Evolutionary conservation across 2,329 filamentous ascomycete genomes (phyloP), one percentile per base, ranked within the genome.

Genomic region (Penicillium sp.): DNA sequence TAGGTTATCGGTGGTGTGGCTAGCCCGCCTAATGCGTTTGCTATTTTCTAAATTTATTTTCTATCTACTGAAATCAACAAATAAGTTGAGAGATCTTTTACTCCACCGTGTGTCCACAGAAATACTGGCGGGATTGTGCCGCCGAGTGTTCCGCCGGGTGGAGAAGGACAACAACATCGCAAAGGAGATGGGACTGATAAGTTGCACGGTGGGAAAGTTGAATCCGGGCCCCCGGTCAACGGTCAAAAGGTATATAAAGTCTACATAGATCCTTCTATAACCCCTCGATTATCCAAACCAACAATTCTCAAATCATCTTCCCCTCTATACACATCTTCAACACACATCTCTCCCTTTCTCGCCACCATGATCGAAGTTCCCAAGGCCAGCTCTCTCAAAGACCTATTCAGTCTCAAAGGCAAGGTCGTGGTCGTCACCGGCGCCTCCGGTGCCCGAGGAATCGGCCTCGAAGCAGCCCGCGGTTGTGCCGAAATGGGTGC

Each of bases 401-500:
- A 77, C 59, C 73, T 78, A 17, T 73, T 82, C 51, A 79, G 78
- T 60, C 79, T 81, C 19, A 77, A 79, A 54, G 79, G 78, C 65
- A 76, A 76, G 58, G 75, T 76, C 6, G 75, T 79, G 23, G 72
- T 82, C 3, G 70, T 83, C 17, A 81, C 81, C 31, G 78, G 78
- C 43, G 81, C 78, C 12, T 77, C 77, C 17, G 86, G 86, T 8
- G 83, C 89, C 56, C 85, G 83, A 60, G 86, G 86, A 57, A 88
- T 89, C 78, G 86, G 86, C 61, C 86, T 86, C 59, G 85, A 87
- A 73, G 86, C 85, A 60, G 86, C 86, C 49, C 84, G 85, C 52
- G 85, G 84, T 65, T 85, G 82, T 71, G 85, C 85, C 60, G 85
- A 88, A 73, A 84, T 85, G 77, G 85, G 85, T 53, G 85, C 84